Evolutionary conservation across 257 asterid species (phyloP).

Genomic region (Scutellaria galericulata): DNA sequence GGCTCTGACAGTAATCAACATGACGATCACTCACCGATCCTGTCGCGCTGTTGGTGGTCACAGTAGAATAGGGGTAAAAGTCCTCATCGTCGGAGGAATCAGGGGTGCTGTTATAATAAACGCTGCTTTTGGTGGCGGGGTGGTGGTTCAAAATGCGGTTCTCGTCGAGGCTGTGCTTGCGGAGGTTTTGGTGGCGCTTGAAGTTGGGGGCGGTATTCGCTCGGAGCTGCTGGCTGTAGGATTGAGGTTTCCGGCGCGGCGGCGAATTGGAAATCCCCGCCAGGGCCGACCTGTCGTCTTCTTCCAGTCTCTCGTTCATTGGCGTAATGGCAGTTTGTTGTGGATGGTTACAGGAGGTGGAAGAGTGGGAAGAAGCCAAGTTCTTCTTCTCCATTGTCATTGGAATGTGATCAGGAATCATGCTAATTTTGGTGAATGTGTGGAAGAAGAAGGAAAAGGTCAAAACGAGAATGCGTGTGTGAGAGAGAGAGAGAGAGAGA

Average conservation of each 20-base stretch:
- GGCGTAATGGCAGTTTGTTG: neutral
- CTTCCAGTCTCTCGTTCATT: slow-evolving; percentile 43
- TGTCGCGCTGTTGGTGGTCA: slow-evolving; percentile 15
- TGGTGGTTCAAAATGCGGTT: slow-evolving; percentile 39
- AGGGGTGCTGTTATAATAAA: slow-evolving; percentile 30
- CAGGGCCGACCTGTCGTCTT: slow-evolving; percentile 42
- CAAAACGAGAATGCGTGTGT: slow-evolving; percentile 23
- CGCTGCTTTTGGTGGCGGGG: slow-evolving; percentile 26
- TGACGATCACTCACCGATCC: slow-evolving; percentile 44
- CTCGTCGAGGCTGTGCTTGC: slow-evolving; percentile 81
- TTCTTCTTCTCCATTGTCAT: slow-evolving; percentile 25
- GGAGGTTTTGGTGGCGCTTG: slow-evolving; percentile 60
- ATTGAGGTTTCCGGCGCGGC: slow-evolving; percentile 52
- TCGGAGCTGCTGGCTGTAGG: slow-evolving; percentile 71
- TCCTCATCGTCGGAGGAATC: slow-evolving; percentile 61
- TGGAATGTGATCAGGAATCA: neutral
- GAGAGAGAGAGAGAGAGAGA: slow-evolving; percentile 20
- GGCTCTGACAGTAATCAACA: slow-evolving; percentile 38
- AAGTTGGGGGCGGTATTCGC: slow-evolving; percentile 56
- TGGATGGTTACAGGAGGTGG: slow-evolving; percentile 15
- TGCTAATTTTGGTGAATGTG: slow-evolving; percentile 18
- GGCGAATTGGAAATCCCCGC: slow-evolving; percentile 52
- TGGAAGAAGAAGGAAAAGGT: slow-evolving; percentile 28
- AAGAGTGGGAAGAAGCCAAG: slow-evolving; percentile 8
- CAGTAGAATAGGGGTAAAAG: slow-evolving; percentile 63